Evolutionary conservation across 208 protist species (phyloP).

Genomic region (Spongospora subterranea): DNA sequence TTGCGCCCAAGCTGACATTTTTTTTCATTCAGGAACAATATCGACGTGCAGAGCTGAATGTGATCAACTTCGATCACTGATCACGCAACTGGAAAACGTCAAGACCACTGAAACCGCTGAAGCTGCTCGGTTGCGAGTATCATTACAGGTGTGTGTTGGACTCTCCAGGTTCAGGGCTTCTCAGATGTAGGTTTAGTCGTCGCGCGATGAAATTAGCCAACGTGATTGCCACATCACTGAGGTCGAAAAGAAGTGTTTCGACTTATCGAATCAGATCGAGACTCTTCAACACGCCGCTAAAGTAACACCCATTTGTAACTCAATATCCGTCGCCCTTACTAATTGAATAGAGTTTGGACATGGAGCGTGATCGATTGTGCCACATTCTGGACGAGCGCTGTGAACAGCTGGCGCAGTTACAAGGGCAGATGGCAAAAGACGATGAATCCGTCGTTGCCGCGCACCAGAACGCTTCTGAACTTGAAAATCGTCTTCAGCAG

Average conservation of each 20-base stretch:
- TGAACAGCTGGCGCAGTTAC: not conserved
- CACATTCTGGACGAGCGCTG: not conserved
- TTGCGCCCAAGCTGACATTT: not conserved
- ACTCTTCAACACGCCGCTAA: not conserved
- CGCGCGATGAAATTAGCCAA: not conserved
- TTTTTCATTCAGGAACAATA: slow-evolving; percentile 13
- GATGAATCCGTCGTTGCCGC: not conserved
- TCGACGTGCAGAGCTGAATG: not conserved
- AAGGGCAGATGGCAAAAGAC: not conserved
- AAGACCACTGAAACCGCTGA: slow-evolving; percentile 35
- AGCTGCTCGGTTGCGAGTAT: not conserved
- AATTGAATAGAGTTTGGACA: slow-evolving; percentile 27
- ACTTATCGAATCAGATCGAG: not conserved
- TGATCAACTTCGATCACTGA: slow-evolving; percentile 23
- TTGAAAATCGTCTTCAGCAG: slow-evolving; percentile 3
- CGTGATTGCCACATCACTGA: not conserved
- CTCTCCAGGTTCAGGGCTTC: not conserved
- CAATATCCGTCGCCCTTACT: not conserved
- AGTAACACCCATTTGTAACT: not conserved
- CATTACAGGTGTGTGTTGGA: not conserved
- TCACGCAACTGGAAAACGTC: not conserved
- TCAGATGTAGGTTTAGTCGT: not conserved
- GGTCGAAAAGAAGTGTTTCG: not conserved
- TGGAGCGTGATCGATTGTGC: slow-evolving; percentile 6
- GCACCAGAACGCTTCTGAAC: not conserved